These are phyloP conservation scores for Filobasidium floriforme DNA, from an alignment of 768 basidiomycete species.

Conservation along the genomic window DNA sequence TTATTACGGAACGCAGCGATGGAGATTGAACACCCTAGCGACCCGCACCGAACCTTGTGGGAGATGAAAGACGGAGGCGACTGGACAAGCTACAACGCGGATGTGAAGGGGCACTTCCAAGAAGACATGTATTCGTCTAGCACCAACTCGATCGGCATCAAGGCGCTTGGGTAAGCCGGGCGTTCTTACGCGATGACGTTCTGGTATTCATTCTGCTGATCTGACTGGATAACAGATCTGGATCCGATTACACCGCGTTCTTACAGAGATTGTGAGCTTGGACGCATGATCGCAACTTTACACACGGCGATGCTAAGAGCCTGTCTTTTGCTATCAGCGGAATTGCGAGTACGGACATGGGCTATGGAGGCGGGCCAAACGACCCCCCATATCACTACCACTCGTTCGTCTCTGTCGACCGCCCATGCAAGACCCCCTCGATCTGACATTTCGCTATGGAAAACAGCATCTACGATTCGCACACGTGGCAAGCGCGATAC, in stretches of 20 bases:
- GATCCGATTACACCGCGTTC: slow-evolving; percentile 88
- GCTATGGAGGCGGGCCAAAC: slow-evolving; percentile 37
- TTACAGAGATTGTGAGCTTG: slow-evolving; percentile 56
- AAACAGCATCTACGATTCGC: slow-evolving; percentile 65
- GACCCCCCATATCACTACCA: slow-evolving; percentile 61
- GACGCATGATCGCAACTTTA: neutral
- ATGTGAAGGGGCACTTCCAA: slow-evolving; percentile 13
- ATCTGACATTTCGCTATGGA: neutral
- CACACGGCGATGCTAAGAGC: neutral
- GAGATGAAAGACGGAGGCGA: slow-evolving; percentile 63
- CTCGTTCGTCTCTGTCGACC: slow-evolving; percentile 16
- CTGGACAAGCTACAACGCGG: slow-evolving; percentile 44
- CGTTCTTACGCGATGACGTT: neutral
- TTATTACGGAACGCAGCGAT: slow-evolving; percentile 62
- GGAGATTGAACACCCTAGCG: slow-evolving; percentile 66
- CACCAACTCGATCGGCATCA: neutral
- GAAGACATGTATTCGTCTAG: slow-evolving; percentile 8
- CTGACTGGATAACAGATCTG: slow-evolving; percentile 55
- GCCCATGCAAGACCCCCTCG: neutral
- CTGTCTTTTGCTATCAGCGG: slow-evolving; percentile 41
- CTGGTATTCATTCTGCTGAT: neutral
- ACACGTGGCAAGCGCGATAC: slow-evolving; percentile 65
- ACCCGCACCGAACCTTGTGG: slow-evolving; percentile 63
- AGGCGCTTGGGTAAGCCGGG: neutral
- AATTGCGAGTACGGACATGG: slow-evolving; percentile 48